Percentiles rank a stretch among this genome's conserved stretches.
These are phyloP conservation scores for Cronartium ribicola DNA, from an alignment of 1,284 basidiomycete species.

Conservation along the genomic window DNA sequence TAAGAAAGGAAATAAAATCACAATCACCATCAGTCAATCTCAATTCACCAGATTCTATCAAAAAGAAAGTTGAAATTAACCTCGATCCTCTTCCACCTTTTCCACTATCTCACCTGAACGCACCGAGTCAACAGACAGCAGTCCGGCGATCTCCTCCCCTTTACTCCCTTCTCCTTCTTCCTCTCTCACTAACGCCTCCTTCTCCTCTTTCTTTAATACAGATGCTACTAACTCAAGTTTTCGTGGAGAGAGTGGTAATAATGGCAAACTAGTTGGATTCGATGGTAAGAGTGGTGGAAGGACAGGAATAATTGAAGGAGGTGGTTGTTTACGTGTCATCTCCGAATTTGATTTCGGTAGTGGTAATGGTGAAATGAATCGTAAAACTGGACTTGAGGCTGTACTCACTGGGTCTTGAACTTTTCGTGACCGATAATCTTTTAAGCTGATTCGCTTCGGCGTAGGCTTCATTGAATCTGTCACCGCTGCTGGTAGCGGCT, in stretches of 20 bases:
- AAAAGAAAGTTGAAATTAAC: not conserved
- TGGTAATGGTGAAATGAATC: constrained; percentile 5
- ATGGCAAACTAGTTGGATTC: constrained; percentile 13
- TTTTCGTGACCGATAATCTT: constrained; percentile 41
- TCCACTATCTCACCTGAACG: not conserved
- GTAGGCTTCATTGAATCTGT: constrained; percentile 4
- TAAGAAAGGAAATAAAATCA: not conserved
- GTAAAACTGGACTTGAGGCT: constrained; percentile 19
- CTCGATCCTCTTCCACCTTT: not conserved
- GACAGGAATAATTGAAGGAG: constrained; percentile 17
- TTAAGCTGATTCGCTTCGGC: constrained; percentile 41
- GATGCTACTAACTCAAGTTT: constrained; percentile 42
- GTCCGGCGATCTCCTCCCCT: not conserved
- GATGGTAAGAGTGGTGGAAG: constrained; percentile 33
- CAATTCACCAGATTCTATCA: not conserved
- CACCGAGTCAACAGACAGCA: too few relatives aligned
- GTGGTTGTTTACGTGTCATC: constrained; percentile 4
- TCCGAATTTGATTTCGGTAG: not conserved
- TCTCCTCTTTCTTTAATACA: constrained; percentile 38
- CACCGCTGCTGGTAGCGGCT: not conserved
- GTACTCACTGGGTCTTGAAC: constrained; percentile 19
- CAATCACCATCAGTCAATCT: not conserved
- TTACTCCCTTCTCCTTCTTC: constrained; percentile 6
- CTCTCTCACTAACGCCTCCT: constrained; percentile 6
- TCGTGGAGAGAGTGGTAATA: constrained; percentile 40